A percentile compares a stretch with the other conserved stretches of the same genome.
phyloP scores from a whole-genome alignment of 176 grass and related monocot genomes.

The Zizania latifolia region DNA sequence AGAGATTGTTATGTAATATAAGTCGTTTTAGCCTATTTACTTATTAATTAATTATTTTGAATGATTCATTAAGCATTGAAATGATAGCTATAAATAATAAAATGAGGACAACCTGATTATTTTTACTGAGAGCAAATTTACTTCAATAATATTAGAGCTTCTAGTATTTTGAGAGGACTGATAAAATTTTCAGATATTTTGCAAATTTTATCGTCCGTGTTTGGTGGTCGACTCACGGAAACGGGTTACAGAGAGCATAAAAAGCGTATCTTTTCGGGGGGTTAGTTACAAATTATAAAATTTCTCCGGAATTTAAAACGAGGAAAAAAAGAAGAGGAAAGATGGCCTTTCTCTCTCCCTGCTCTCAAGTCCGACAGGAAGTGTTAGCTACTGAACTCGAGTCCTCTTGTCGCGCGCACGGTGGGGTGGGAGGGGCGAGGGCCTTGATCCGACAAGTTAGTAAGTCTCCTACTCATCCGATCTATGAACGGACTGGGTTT shows the following conservation, averaged over 20 bases:
- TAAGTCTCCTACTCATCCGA: constrained; percentile 12
- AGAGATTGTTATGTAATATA: no score
- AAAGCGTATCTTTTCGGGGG: background rate
- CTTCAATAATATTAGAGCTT: no score
- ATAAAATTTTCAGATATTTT: no score
- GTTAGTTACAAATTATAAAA: background rate
- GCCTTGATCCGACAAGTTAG: constrained; percentile 27
- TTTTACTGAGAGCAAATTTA: no score
- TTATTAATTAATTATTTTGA: no score
- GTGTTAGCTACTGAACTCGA: constrained; percentile 33
- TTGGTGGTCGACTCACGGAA: constrained; percentile 19
- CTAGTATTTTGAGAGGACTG: no score
- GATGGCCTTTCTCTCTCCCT: background rate
- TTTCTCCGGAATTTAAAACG: constrained; percentile 16
- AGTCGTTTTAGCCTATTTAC: no score
- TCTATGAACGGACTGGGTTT: background rate
- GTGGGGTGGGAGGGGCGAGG: background rate
- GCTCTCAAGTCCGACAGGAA: constrained; percentile 21
- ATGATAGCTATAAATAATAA: no score
- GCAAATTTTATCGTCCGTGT: background rate
- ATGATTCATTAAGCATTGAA: no score
- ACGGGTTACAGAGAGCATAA: background rate
- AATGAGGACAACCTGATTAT: no score
- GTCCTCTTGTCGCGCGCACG: constrained; percentile 18
- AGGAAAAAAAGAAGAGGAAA: background rate